phyloP scores from a whole-genome alignment of 495 filamentous ascomycete genomes.

The Friedmanniomyces simplex region DNA sequence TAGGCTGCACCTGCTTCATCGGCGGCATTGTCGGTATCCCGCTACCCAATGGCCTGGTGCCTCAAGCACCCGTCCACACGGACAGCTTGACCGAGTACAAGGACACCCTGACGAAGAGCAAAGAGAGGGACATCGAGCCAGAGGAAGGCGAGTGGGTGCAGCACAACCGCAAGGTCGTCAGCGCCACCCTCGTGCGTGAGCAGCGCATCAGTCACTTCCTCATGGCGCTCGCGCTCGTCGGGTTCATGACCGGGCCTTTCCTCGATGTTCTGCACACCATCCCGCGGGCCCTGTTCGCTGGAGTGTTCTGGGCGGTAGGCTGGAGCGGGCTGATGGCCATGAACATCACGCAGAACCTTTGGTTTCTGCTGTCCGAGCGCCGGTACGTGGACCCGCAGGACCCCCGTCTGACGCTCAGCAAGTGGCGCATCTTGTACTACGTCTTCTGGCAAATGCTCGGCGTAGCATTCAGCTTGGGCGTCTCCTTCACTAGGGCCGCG shows the following conservation, averaged over 20 bases:
- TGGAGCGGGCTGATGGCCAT: slow-evolving; percentile 53
- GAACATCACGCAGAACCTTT: slow-evolving; percentile 70
- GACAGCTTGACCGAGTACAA: slow-evolving; percentile 30
- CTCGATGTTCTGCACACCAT: no score
- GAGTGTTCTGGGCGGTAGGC: slow-evolving; percentile 95
- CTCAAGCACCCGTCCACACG: slow-evolving; percentile 88
- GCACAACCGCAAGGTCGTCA: no score
- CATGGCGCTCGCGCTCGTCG: no score
- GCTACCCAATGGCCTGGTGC: slow-evolving; percentile 76
- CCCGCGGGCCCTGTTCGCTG: no score
- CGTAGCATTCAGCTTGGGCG: slow-evolving; percentile 80
- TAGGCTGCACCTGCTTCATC: no score
- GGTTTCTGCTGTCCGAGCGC: slow-evolving; percentile 62
- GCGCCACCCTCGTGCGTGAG: slow-evolving; percentile 66
- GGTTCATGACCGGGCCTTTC: no score
- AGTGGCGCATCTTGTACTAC: slow-evolving; percentile 53
- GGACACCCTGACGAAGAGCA: slow-evolving; percentile 13
- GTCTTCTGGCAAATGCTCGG: slow-evolving; percentile 59
- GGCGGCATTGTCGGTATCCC: slow-evolving; percentile 85
- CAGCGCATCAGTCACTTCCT: slow-evolving; percentile 81
- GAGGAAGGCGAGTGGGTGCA: slow-evolving; percentile 31
- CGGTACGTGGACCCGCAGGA: slow-evolving; percentile 52
- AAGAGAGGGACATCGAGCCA: slow-evolving; percentile 30
- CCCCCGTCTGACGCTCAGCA: slow-evolving; percentile 46
- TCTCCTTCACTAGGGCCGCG: slow-evolving; percentile 88